Conservation (phyloP, 2,329 filamentous ascomycete species). For the Clarireedia paspali region DNA sequence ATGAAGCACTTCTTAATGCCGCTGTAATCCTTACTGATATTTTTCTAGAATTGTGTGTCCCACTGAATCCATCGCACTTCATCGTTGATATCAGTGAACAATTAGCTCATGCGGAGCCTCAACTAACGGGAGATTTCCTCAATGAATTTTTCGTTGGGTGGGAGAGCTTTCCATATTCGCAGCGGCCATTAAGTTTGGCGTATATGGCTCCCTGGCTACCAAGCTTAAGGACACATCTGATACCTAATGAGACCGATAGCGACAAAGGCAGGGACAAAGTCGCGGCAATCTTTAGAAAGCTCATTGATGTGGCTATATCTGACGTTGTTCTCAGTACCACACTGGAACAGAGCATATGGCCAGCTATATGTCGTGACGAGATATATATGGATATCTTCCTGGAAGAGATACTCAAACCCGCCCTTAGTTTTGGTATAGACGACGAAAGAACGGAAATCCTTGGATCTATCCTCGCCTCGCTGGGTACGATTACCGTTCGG, state of each 20-base stretch:
- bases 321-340: slow-evolving; percentile 52
- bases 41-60: slow-evolving; percentile 51
- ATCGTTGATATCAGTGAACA: slow-evolving; percentile 59
- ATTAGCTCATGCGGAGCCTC: slow-evolving; percentile 55
- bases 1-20: slow-evolving; percentile 14
- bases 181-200: slow-evolving; percentile 57
- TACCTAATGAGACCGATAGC: slow-evolving; percentile 51
- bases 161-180: slow-evolving; percentile 61
- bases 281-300: slow-evolving; percentile 53
- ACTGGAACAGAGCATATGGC: slow-evolving; percentile 61
- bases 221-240: slow-evolving; percentile 50
- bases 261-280: slow-evolving; percentile 62
- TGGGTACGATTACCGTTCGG: slow-evolving; percentile 57
- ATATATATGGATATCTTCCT: slow-evolving; percentile 58
- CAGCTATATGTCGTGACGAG: slow-evolving; percentile 56
- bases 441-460: slow-evolving; percentile 53
- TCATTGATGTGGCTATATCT: slow-evolving; percentile 56
- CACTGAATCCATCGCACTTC: slow-evolving; percentile 54
- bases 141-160: slow-evolving; percentile 69
- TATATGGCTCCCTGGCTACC: slow-evolving; percentile 66
- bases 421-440: slow-evolving; percentile 48
- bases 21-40: too few species aligned
- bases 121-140: slow-evolving; percentile 60
- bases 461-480: slow-evolving; percentile 53
- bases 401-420: slow-evolving; percentile 59